Base-by-base conservation (phyloP, 768 basidiomycete species). In the Collybia mongolica region DNA sequence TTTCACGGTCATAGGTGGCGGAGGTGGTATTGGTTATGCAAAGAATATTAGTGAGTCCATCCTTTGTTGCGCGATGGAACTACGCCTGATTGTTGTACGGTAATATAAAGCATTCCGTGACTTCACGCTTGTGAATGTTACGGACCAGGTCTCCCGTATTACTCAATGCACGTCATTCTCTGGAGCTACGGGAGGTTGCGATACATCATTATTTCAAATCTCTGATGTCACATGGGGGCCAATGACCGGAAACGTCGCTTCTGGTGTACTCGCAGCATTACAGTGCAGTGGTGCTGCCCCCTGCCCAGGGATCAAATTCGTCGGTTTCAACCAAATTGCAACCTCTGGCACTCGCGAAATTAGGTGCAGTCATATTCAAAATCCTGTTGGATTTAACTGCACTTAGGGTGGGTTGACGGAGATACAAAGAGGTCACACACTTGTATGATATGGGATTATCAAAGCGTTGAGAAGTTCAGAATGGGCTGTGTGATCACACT, bases 251-350 rank as follows among this genome's bases (percentile, higher is more conserved):
- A 65, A 60, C 24, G 51, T 64, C 6, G 48, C 52, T 2, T 54
- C 61, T 1, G 52, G 51, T 3, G 60, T 55, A 4, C 44, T 69
- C 5, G 66, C 65, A 23, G 54, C 48, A 20, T 36, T 70, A 24
- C 58, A 67, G 47, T 70, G 69, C 55, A 69, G 69, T 36, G 67
- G 61, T n/a, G 59, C 63, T 2, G 64, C 59, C 9, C 66, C 67
- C 15, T 70, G 69, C 38, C 40, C 55, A 5, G 59, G 57, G 28
- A 58, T 67, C 18, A 35, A 50, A 12, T 54, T 67, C 18, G 47
- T 58, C 6, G 64, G 45, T 18, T 53, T 65, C 49, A 55, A 65
- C 12, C 24, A 52, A 0, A 54, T 65, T 7, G 36, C 12, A 12
- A 59, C 62, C 5, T 47, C 46, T 2, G 57, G 54, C 6, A 44